Conservation (phyloP, 2,329 filamentous ascomycete genomes). For the Aspergillus fumigatus region DNA sequence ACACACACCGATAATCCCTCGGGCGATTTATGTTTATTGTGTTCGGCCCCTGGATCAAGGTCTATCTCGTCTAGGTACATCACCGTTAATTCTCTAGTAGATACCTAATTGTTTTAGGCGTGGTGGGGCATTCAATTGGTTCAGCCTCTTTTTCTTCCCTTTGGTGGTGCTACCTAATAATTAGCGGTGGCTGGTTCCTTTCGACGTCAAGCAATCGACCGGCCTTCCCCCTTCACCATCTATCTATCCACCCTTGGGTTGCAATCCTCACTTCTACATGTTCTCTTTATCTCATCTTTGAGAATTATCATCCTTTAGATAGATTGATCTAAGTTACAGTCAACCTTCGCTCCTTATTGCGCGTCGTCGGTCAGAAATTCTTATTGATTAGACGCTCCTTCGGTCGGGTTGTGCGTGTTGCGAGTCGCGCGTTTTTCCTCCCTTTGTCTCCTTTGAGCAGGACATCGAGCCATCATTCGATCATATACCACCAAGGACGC, state of each 20-base stretch:
- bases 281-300: neutral
- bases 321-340: neutral
- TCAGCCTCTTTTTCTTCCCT: neutral
- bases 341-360: neutral
- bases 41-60: neutral
- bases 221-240: neutral
- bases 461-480: neutral
- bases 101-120: neutral
- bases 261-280: neutral
- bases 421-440: slow-evolving; percentile 14
- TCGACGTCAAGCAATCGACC: neutral
- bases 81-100: neutral
- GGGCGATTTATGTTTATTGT: neutral
- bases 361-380: neutral
- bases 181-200: neutral
- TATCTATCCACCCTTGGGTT: neutral
- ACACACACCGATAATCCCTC: neutral
- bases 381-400: neutral
- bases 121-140: neutral
- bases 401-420: neutral
- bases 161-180: neutral
- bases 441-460: slow-evolving; percentile 11
- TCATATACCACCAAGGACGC: neutral
- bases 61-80: neutral
- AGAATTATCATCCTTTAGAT: neutral